Base-by-base conservation (phyloP, 208 protist genomes). In the Trypanosomatidae sp. region DNA sequence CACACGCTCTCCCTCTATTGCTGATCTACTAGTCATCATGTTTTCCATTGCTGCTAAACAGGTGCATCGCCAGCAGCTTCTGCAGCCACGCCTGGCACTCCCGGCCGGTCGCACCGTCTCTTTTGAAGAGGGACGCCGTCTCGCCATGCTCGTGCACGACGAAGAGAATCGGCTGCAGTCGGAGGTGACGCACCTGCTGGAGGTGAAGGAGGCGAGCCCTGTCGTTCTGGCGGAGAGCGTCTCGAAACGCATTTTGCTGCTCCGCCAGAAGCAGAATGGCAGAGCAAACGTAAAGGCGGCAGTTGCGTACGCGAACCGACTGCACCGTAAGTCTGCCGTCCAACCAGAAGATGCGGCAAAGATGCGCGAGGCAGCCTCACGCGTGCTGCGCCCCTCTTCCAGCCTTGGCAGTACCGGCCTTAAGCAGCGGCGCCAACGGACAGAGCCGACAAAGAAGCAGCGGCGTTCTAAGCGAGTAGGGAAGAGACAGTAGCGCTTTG, bases 151-250 rank as follows among this genome's bases (percentile, higher is more conserved):
- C 3, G 74, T 89, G 2, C 60, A 80, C 55, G 81, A 90, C 2
- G 91, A 93, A 66, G 88, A 90, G 62, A 79, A 87, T 46, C 83
- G 81, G 12, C 53, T 83, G 9, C 74, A 89, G 33, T 87, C 91
- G 62, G 85, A 90, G 62, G 81, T 80, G 15, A 79, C 76, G 47
- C 68, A 73, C 17, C 76, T 89, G 30, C 67, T 85, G 19, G 81
- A 85, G 28, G 25, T 53, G 19, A 41, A 59, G 52, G 72, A 76
- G 9, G 33, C 77, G 19, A 84, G 76, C 25, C 52, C 89, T 3
- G 87, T 95, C 13, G 79, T 89, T 17, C 62, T 95, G n/a, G 88
- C 93, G 76, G 86, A 91, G 33, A 74, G 64, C 41, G 89, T 95
- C 0, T 91, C 89, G 36, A 85, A 81, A 60, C 85, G 86, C 41